Evolutionary conservation across 1,139 yeast genomes (phyloP), one percentile per base, ranked within the genome.

Genomic region (Hanseniaspora uvarum): DNA sequence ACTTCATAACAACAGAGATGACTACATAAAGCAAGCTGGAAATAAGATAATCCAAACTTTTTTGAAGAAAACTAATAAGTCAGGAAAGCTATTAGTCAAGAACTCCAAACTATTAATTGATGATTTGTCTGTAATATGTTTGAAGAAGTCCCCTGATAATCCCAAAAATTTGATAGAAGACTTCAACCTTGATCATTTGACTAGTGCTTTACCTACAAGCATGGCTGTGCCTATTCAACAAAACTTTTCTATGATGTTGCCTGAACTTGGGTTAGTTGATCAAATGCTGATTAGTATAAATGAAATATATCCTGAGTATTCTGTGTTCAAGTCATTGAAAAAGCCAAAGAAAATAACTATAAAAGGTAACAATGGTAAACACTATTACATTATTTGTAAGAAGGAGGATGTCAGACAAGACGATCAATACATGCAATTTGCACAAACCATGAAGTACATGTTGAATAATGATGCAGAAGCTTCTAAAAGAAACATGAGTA

Each of bases 331-430:
- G 37, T 89, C 97, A 0, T 72, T 92, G 66, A 97, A 89, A 65
- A 81, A 78, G 70, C 99, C 98, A 0, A 79, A 88, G 59, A 84
- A 86, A 59, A 72, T 94, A 5, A 79, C 80, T 4, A 71, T 92
- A 2, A 70, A 80, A 52, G 98, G 97, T 0, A 80, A 86, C 1
- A 87, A 92, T 69, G 92, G 92, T 11, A 67, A 70, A 14, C 67
- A 72, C 0, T 89, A 88, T 65, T 77, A 82, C 34, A 74, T 94
- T 30, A 75, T 94, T 71, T 83, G 95, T 60, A 94, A 94, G 65
- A 78, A 82, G 58, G 99, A 94, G 66, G 98, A 94, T 69, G 82
- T 94, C 11, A 72, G 98, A 60, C 94, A 94, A 65, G 99, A 94
- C 70, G 94, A 96, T 5, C 84, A 95, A 60, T 79, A 92, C 50